Evolutionary conservation across 352 stramenopile species (phyloP).

Genomic region (Globisporangium orthogonon): DNA sequence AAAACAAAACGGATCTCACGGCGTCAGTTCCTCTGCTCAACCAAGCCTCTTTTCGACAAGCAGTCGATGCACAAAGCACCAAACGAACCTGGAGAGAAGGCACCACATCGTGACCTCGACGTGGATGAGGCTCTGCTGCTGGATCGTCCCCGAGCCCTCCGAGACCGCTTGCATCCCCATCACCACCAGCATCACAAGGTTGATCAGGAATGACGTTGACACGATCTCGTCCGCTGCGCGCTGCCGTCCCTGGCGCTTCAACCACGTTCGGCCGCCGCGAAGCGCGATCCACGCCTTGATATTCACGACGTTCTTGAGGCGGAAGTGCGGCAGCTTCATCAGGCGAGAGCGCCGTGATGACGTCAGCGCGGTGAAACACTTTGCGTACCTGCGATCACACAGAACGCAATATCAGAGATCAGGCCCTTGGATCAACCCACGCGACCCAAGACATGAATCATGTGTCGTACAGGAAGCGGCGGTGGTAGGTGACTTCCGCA

Average conservation of each 20-base stretch:
- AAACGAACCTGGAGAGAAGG: conserved; percentile 61
- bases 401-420: conserved; percentile 2
- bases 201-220: conserved; percentile 86
- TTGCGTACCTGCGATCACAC: conserved; percentile 52
- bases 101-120: conserved; percentile 87
- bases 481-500: conserved; percentile 82
- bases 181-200: conserved; percentile 76
- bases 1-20: conserved; percentile 3
- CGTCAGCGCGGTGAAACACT: conserved; percentile 87
- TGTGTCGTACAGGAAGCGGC: conserved; percentile 59
- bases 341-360: conserved; percentile 75
- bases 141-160: conserved; percentile 40
- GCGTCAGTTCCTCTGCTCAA: background rate
- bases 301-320: conserved; percentile 88
- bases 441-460: background rate
- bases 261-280: conserved; percentile 78
- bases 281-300: conserved; percentile 90
- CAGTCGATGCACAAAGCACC: conserved; percentile 1
- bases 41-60: too few relatives aligned
- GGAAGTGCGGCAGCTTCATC: conserved; percentile 84
- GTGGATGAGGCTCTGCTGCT: conserved; percentile 60
- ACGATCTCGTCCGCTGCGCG: conserved; percentile 86
- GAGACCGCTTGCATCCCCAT: conserved; percentile 83
- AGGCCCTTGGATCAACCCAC: background rate
- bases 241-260: conserved; percentile 82